phyloP scores from a whole-genome alignment of 202 grass and related monocot genomes.

The Eragrostis tef region DNA sequence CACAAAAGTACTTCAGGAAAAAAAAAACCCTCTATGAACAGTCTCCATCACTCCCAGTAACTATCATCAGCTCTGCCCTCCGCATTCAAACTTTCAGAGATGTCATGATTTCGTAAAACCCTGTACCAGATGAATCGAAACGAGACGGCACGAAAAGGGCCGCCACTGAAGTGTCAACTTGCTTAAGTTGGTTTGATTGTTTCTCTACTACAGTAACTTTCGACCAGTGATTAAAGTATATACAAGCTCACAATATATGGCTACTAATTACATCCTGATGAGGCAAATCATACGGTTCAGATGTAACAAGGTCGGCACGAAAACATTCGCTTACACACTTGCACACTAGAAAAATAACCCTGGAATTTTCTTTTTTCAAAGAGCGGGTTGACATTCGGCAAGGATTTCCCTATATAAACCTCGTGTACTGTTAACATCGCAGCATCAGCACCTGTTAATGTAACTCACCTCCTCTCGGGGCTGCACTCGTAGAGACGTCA shows the following conservation, averaged over 20 bases:
- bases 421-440: not conserved
- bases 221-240: not conserved
- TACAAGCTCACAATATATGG: not conserved
- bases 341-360: not conserved
- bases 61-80: no score
- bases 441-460: not conserved
- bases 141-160: not conserved
- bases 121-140: not conserved
- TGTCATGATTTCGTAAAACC: not conserved
- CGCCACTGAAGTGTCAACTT: not conserved
- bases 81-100: no score
- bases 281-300: not conserved
- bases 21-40: no score
- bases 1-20: no score
- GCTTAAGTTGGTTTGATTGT: not conserved
- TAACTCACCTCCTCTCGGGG: not conserved
- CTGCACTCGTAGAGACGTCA: not conserved
- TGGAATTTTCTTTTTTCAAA: not conserved
- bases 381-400: constrained; percentile 43
- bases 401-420: constrained; percentile 42
- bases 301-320: not conserved
- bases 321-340: not conserved
- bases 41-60: no score
- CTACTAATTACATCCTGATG: not conserved
- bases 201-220: not conserved